Percentiles rank a stretch among this genome's conserved stretches.
phyloP scores from a whole-genome alignment of 2,329 filamentous ascomycete species.

The Penicillium brasilianum region DNA sequence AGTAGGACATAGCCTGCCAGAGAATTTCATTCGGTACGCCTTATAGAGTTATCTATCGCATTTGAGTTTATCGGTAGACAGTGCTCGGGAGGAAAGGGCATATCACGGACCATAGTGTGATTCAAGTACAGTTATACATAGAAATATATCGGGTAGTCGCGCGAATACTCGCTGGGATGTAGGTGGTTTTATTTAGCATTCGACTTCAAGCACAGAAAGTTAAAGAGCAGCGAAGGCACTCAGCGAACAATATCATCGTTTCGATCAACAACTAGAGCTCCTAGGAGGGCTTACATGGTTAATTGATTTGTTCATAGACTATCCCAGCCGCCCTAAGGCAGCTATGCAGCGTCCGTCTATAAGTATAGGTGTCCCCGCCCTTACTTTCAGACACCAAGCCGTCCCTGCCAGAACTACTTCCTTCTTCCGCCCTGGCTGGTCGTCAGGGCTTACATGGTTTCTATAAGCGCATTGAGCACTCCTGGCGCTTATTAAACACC shows the following conservation, averaged over 20 bases:
- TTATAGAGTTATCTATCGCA: neutral
- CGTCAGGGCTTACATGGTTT: no score
- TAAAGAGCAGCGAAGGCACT: neutral
- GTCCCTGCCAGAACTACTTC: neutral
- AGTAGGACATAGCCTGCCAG: neutral
- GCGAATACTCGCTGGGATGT: neutral
- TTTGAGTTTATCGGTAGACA: neutral
- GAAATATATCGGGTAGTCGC: neutral
- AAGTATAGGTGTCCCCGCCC: conserved; percentile 14
- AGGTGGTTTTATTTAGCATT: neutral
- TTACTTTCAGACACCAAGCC: conserved; percentile 11
- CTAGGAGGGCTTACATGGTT: conserved; percentile 1
- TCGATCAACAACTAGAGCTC: neutral
- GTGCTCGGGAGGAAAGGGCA: neutral
- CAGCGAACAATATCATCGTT: neutral
- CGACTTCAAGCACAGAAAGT: neutral
- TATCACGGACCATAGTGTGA: conserved; percentile 1
- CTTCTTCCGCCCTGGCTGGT: neutral
- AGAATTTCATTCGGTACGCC: conserved; percentile 1
- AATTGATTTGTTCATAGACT: conserved; percentile 16
- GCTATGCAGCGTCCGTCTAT: conserved; percentile 19
- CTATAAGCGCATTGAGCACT: no score
- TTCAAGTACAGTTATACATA: neutral
- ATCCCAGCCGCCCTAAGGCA: conserved; percentile 10
- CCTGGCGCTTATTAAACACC: no score